phyloP scores from a whole-genome alignment of 192 early-diverging fungal genomes.

The Spizellomyces sp. region DNA sequence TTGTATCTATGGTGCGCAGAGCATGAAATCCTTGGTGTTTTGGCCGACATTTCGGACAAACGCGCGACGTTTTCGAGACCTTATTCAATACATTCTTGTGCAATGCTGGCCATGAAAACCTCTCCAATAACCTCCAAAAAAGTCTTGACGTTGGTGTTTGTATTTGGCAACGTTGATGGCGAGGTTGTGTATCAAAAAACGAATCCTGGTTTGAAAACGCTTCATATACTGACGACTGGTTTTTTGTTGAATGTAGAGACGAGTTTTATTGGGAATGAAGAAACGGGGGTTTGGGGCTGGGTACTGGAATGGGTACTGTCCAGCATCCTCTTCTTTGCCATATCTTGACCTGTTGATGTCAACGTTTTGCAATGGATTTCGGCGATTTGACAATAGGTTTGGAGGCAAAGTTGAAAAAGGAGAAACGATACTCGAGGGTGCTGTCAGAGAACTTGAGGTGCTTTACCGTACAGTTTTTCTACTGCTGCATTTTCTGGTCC shows the following conservation, averaged over 20 bases:
- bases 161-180: slow-evolving; percentile 35
- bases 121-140: slow-evolving; percentile 31
- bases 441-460: slow-evolving; percentile 63
- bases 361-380: too few species aligned
- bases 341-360: too few species aligned
- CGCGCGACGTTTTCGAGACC: too few species aligned
- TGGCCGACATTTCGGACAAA: too few species aligned
- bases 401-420: slow-evolving; percentile 76
- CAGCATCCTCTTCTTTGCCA: not conserved
- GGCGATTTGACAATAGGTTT: slow-evolving; percentile 48
- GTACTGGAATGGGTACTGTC: slow-evolving; percentile 62
- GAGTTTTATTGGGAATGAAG: slow-evolving; percentile 76
- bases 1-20: too few species aligned
- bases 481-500: too few species aligned
- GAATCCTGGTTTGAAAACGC: too few species aligned
- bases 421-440: slow-evolving; percentile 65
- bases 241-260: not conserved
- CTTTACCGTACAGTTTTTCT: not conserved
- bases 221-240: not conserved
- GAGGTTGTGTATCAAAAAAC: too few species aligned
- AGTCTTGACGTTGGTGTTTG: slow-evolving; percentile 48
- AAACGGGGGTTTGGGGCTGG: slow-evolving; percentile 77
- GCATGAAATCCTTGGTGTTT: too few species aligned
- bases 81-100: too few species aligned
- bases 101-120: too few species aligned